Base-by-base conservation (phyloP, 2,329 filamentous ascomycete species). In the Penicillium sp. region DNA sequence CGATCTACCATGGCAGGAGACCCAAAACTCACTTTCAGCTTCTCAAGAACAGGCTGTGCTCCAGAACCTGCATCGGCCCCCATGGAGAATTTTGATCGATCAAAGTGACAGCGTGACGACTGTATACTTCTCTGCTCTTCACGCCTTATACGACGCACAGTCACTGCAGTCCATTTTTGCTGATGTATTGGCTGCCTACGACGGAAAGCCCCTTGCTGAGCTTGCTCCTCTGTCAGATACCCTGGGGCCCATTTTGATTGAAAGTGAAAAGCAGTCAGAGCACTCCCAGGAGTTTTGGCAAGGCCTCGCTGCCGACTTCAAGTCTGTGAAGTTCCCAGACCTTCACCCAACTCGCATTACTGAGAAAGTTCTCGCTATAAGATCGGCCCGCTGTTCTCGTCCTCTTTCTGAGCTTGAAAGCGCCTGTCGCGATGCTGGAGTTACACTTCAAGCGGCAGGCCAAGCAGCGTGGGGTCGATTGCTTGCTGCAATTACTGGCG, bases 111-210 rank as follows among this genome's bases (percentile, higher is more conserved):
- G 47, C 3, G 49, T 46, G 5, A 62, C 51, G 4, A 49, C 61
- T 4, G 62, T 81, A 36, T 68, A 76, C 39, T 60, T 84, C 18
- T 79, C 75, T 8, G 75, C 89, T 3, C 85, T 94, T 53, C 90
- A 96, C 68, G 86, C 87, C 0, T 72, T 96, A 0, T 96, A 94
- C 56, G 90, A 96, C 70, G 90, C 89, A 0, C 76, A 81, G 36
- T 90, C 88, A 7, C 70, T 96, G 9, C 73, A 79, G 3, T 61
- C 74, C 0, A 76, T 96, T 1, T 67, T 95, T 2, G 61, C 72
- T 0, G 80, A 85, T 55, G 72, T 95, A 9, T 59, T 67, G 2
- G 59, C 56, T 33, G 59, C 66, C 9, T 73, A 79, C 32, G 50
- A 60, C 7, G 65, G 60, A 4, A 50, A 59, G 2, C 9, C 48